Evolutionary conservation across 164 flowering plant genomes (phyloP).

Genomic region (Sextonia rubra): DNA sequence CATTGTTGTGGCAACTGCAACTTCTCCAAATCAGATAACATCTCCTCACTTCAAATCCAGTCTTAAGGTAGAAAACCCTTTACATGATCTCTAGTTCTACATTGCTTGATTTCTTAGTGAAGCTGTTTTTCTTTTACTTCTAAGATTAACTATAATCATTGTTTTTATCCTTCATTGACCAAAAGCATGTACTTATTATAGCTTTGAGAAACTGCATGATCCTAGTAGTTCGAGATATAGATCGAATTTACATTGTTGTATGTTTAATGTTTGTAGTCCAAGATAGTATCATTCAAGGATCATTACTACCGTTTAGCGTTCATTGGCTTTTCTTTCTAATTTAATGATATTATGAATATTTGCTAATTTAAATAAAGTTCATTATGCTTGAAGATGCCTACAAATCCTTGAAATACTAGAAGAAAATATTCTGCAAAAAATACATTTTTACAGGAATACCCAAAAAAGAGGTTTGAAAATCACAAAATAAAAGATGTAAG

Average conservation of each 20-base stretch:
- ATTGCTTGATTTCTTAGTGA: neutral
- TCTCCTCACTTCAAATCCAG: conserved; percentile 12
- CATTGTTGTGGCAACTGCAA: conserved; percentile 55
- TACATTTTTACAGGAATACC: no score
- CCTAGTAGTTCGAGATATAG: neutral
- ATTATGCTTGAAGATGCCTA: neutral
- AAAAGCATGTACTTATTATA: no score
- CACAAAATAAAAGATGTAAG: no score
- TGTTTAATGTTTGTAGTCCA: neutral
- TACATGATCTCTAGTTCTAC: neutral
- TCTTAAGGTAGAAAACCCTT: conserved; percentile 36
- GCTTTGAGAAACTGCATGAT: no score
- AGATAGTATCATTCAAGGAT: neutral
- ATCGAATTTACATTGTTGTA: neutral
- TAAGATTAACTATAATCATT: no score
- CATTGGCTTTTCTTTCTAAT: neutral
- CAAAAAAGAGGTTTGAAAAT: no score
- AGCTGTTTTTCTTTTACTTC: no score
- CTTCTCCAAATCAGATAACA: conserved; percentile 18
- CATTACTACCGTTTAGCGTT: neutral
- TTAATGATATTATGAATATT: no score
- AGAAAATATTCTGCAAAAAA: no score
- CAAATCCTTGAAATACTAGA: neutral
- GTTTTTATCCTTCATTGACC: no score
- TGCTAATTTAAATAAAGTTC: neutral